Percentiles rank a stretch among this genome's conserved stretches.
Evolutionary conservation across 1,284 basidiomycete species (phyloP).

Genomic region (Coriolopsis trogii): DNA sequence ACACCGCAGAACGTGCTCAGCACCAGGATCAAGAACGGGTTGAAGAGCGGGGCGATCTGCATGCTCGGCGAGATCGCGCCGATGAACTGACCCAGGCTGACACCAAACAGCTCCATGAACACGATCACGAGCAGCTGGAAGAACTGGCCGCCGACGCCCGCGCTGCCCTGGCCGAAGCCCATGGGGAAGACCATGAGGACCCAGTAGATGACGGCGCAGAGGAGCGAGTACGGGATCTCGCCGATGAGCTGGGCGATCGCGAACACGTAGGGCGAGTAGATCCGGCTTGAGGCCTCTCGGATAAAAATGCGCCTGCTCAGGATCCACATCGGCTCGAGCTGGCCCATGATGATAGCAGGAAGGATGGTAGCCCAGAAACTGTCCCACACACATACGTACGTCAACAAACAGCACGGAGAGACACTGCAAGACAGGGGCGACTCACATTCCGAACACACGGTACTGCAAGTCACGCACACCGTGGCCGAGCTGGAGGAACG

Average conservation of each 20-base stretch:
- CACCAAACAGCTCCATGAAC: conserved; percentile 77
- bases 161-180: conserved; percentile 68
- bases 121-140: conserved; percentile 76
- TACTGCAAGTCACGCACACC: conserved; percentile 81
- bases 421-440: conserved; percentile 8
- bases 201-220: conserved; percentile 81
- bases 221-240: conserved; percentile 79
- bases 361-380: conserved; percentile 74
- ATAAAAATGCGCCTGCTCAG: conserved; percentile 74
- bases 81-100: conserved; percentile 76
- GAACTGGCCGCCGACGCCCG: conserved; percentile 67
- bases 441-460: conserved; percentile 78
- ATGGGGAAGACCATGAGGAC: conserved; percentile 77
- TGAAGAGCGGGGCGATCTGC: conserved; percentile 81
- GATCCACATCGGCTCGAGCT: conserved; percentile 89
- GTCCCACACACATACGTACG: neutral
- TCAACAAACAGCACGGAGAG: conserved; percentile 6
- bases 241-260: conserved; percentile 82
- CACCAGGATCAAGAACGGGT: conserved; percentile 75
- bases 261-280: conserved; percentile 83
- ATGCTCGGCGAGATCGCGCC: conserved; percentile 78
- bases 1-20: conserved; percentile 82
- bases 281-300: conserved; percentile 75
- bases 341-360: conserved; percentile 77
- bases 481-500: conserved; percentile 79